Evolutionary conservation across 2,329 filamentous ascomycete genomes (phyloP).

Genomic region (Endoconidiophora polonica): DNA sequence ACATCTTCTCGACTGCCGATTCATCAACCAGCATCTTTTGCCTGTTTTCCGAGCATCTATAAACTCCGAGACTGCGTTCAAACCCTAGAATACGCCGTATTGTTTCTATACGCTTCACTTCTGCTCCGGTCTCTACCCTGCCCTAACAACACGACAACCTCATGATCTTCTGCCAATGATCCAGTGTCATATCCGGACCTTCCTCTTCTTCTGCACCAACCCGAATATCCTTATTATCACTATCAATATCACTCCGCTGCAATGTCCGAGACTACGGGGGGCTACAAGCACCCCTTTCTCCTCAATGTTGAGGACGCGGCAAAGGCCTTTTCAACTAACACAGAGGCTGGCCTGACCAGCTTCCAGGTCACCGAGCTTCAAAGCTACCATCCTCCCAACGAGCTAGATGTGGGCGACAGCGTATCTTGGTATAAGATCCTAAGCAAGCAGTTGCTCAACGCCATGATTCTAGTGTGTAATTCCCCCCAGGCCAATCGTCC

Average conservation of each 20-base stretch:
- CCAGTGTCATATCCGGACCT: too few species aligned
- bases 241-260: background rate
- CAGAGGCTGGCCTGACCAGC: slow-evolving; percentile 49
- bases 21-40: too few species aligned
- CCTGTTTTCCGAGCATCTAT: too few species aligned
- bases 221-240: background rate
- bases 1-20: too few species aligned
- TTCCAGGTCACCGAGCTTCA: slow-evolving; percentile 42
- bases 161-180: too few species aligned
- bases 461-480: slow-evolving; percentile 50
- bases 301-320: slow-evolving; percentile 46
- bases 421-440: slow-evolving; percentile 58
- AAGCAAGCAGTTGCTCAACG: slow-evolving; percentile 56
- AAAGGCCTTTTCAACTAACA: slow-evolving; percentile 41
- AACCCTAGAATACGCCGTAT: too few species aligned
- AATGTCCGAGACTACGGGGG: slow-evolving; percentile 6
- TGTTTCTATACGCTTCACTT: too few species aligned
- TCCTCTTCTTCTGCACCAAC: background rate
- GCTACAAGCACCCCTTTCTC: slow-evolving; percentile 38
- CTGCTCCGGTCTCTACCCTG: too few species aligned
- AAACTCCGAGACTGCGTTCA: too few species aligned
- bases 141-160: too few species aligned
- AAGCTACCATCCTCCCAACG: slow-evolving; percentile 47
- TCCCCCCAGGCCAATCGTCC: slow-evolving; percentile 25
- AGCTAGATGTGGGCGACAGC: slow-evolving; percentile 50